Conservation (phyloP, 2,329 filamentous ascomycete genomes). For the Onygenales sp. region DNA sequence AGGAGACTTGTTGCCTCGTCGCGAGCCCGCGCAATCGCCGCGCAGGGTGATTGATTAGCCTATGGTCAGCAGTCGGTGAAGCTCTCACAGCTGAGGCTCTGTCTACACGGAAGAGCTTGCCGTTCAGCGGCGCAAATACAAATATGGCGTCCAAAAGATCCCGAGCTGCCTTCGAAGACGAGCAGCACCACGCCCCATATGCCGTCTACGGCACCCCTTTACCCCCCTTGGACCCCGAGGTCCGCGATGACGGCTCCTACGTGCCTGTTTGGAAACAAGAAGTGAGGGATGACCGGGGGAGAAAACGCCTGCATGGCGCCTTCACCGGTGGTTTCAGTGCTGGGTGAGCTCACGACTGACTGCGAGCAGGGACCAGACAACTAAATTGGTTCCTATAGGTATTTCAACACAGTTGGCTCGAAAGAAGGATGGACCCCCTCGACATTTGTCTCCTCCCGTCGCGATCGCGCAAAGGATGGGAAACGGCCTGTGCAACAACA, state of each 20-base stretch:
- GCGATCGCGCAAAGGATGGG: conserved; percentile 64
- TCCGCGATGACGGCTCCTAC: conserved; percentile 83
- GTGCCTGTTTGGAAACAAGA: conserved; percentile 98
- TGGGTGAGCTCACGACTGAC: conserved; percentile 53
- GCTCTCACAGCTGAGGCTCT: too few species aligned
- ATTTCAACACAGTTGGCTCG: conserved; percentile 96
- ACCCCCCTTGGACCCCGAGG: conserved; percentile 63
- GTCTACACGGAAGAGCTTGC: too few species aligned
- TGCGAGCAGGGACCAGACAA: conserved; percentile 19
- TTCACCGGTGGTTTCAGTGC: conserved; percentile 96
- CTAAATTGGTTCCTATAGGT: conserved; percentile 46
- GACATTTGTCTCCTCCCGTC: conserved; percentile 82
- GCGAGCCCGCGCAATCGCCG: too few species aligned
- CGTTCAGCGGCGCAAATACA: background rate
- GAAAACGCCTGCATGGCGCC: conserved; percentile 86
- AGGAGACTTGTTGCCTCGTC: too few species aligned
- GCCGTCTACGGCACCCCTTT: conserved; percentile 77
- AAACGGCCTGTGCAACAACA: conserved; percentile 41
- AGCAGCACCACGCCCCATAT: conserved; percentile 60
- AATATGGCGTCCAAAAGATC: conserved; percentile 71
- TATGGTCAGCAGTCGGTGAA: too few species aligned
- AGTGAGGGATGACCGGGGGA: conserved; percentile 81
- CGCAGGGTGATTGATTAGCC: too few species aligned
- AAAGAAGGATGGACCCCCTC: conserved; percentile 96
- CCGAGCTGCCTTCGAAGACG: conserved; percentile 65